Evolutionary conservation across 2,329 filamentous ascomycete genomes (phyloP).

Genomic region (Dactylellina sp.): DNA sequence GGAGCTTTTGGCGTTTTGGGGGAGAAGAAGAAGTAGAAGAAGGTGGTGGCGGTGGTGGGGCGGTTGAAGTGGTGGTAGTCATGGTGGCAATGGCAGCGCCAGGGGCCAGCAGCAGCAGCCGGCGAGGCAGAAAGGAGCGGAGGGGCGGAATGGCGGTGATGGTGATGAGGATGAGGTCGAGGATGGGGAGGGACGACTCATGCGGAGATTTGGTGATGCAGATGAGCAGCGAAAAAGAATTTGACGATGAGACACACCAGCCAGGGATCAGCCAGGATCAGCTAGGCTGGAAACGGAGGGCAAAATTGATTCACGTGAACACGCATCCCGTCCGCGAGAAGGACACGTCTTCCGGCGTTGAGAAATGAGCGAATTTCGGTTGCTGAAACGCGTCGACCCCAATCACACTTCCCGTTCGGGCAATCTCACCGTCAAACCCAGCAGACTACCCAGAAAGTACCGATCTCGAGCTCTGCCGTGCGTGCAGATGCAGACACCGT

Average conservation of each 20-base stretch:
- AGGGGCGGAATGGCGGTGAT: slow-evolving; percentile 21
- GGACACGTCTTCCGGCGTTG: slow-evolving; percentile 19
- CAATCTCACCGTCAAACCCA: too few species aligned
- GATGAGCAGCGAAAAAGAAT: not conserved
- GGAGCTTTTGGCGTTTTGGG: slow-evolving; percentile 71
- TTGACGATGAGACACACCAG: too few species aligned
- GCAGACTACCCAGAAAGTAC: too few species aligned
- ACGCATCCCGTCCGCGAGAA: slow-evolving; percentile 6
- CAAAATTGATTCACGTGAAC: slow-evolving; percentile 39
- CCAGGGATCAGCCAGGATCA: not conserved
- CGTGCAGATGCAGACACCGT: too few species aligned
- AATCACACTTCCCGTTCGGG: slow-evolving; percentile 20
- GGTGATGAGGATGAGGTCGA: not conserved
- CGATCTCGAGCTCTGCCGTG: too few species aligned
- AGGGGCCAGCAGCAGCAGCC: slow-evolving; percentile 25
- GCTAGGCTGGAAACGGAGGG: too few species aligned
- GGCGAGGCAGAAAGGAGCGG: slow-evolving; percentile 8
- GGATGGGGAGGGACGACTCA: not conserved
- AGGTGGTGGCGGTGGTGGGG: not conserved
- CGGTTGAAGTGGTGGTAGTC: not conserved
- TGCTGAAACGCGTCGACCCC: slow-evolving; percentile 38
- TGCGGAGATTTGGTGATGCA: too few species aligned
- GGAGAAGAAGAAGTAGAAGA: not conserved
- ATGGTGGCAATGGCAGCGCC: not conserved
- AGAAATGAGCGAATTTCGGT: slow-evolving; percentile 15